These are phyloP conservation scores for Nicotiana sylvestris DNA, from an alignment of 257 asterid species.

Conservation along the genomic window DNA sequence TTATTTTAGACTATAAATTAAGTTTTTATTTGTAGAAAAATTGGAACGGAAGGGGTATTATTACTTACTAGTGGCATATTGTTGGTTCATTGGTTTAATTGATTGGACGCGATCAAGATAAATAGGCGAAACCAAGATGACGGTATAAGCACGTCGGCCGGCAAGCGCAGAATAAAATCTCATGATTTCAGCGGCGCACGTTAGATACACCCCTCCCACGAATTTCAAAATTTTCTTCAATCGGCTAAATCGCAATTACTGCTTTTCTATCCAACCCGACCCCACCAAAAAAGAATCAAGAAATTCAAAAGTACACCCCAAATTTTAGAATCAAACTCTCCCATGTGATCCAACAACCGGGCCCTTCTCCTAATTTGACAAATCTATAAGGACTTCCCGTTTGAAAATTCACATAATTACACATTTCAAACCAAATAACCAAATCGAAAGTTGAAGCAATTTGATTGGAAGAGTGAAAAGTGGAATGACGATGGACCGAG, in stretches of 20 bases:
- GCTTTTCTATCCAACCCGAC: conserved; percentile 7
- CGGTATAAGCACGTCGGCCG: neutral
- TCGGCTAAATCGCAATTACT: conserved; percentile 23
- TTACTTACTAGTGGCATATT: too few relatives aligned
- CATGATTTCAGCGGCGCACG: conserved; percentile 39
- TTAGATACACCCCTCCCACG: conserved; percentile 27
- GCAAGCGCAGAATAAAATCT: neutral
- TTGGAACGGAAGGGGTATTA: too few relatives aligned
- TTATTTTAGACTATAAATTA: too few relatives aligned
- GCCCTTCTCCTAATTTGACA: conserved; percentile 6
- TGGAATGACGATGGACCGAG: conserved; percentile 98
- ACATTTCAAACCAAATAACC: neutral
- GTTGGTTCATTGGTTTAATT: too few relatives aligned
- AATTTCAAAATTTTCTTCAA: conserved; percentile 30
- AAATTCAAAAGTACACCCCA: neutral
- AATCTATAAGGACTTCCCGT: neutral
- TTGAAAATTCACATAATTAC: neutral
- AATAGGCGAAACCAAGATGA: neutral
- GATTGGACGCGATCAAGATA: too few relatives aligned
- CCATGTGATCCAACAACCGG: conserved; percentile 8
- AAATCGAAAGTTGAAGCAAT: conserved; percentile 15
- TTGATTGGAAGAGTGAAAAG: neutral
- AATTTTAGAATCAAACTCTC: conserved; percentile 9
- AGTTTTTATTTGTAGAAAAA: too few relatives aligned
- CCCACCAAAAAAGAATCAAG: conserved; percentile 24